Percentiles rank a stretch among this genome's conserved stretches.
phyloP scores from a whole-genome alignment of 805 yeast species.

The Metschnikowia continentalis region DNA sequence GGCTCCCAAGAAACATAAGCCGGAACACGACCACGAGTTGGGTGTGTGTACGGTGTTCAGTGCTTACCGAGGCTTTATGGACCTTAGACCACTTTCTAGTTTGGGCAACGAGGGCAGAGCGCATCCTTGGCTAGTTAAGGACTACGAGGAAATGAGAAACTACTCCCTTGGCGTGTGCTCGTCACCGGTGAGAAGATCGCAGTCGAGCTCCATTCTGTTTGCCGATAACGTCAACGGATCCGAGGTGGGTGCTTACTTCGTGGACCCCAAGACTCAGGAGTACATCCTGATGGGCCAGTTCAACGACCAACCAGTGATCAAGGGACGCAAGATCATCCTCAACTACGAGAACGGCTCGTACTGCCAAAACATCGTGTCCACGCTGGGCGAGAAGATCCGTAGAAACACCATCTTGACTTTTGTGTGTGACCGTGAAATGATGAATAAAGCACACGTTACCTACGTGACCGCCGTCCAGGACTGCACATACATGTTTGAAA shows the following conservation, averaged over 20 bases:
- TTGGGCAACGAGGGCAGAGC: slow-evolving; percentile 43
- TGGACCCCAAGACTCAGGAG: slow-evolving; percentile 37
- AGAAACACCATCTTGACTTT: slow-evolving; percentile 68
- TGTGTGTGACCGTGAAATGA: slow-evolving; percentile 73
- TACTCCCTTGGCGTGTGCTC: slow-evolving; percentile 74
- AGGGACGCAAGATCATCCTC: slow-evolving; percentile 68
- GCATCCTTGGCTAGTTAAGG: slow-evolving; percentile 61
- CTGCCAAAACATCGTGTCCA: slow-evolving; percentile 42
- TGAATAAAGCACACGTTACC: slow-evolving; percentile 58
- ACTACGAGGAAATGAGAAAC: slow-evolving; percentile 65
- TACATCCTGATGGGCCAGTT: slow-evolving; percentile 59
- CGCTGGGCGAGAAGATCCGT: slow-evolving; percentile 43
- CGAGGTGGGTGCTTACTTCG: slow-evolving; percentile 55
- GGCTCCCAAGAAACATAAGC: background rate
- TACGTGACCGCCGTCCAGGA: slow-evolving; percentile 70
- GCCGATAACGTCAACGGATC: slow-evolving; percentile 41
- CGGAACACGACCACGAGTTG: slow-evolving; percentile 10
- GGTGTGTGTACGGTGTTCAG: slow-evolving; percentile 43
- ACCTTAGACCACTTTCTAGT: slow-evolving; percentile 48
- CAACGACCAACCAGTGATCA: slow-evolving; percentile 56
- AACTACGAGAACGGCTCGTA: slow-evolving; percentile 67
- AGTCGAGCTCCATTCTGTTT: slow-evolving; percentile 28
- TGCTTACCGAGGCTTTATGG: slow-evolving; percentile 45
- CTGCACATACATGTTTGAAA: slow-evolving; percentile 81
- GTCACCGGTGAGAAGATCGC: slow-evolving; percentile 36